Conservation (phyloP, 1,284 basidiomycete genomes). For the Tylopilus orsonianus region DNA sequence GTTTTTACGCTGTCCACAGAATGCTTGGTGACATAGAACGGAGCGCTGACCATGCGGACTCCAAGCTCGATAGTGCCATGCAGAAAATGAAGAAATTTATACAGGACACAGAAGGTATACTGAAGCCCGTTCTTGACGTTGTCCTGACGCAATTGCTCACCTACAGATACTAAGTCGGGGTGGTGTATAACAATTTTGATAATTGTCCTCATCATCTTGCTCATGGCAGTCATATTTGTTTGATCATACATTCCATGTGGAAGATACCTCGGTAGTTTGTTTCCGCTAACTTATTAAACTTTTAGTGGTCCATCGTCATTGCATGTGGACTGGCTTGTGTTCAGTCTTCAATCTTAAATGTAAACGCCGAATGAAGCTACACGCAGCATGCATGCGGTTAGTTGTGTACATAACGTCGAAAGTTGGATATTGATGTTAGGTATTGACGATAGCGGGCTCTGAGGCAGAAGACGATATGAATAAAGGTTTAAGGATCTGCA, state of each 20-base stretch:
- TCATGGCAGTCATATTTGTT: slow-evolving; percentile 51
- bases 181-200: slow-evolving; percentile 65
- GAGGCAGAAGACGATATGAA: slow-evolving; percentile 1
- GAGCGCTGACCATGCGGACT: slow-evolving; percentile 73
- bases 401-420: not conserved
- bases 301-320: slow-evolving; percentile 1
- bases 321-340: not conserved
- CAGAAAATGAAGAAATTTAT: slow-evolving; percentile 77
- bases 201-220: slow-evolving; percentile 47
- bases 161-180: slow-evolving; percentile 64
- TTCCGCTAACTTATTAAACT: slow-evolving; percentile 23
- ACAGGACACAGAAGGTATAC: slow-evolving; percentile 75
- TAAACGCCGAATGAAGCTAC: not conserved
- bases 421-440: not conserved
- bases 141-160: not conserved
- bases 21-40: slow-evolving; percentile 81
- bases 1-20: slow-evolving; percentile 41
- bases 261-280: slow-evolving; percentile 11
- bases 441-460: not conserved
- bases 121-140: not conserved
- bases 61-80: slow-evolving; percentile 70
- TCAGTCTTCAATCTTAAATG: not conserved
- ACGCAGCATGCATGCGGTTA: not conserved
- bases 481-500: not conserved
- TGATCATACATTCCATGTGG: slow-evolving; percentile 25